Evolutionary conservation across 2,329 filamentous ascomycete genomes (phyloP), one percentile per base, ranked within the genome.

Genomic region (Penicillium sp.): DNA sequence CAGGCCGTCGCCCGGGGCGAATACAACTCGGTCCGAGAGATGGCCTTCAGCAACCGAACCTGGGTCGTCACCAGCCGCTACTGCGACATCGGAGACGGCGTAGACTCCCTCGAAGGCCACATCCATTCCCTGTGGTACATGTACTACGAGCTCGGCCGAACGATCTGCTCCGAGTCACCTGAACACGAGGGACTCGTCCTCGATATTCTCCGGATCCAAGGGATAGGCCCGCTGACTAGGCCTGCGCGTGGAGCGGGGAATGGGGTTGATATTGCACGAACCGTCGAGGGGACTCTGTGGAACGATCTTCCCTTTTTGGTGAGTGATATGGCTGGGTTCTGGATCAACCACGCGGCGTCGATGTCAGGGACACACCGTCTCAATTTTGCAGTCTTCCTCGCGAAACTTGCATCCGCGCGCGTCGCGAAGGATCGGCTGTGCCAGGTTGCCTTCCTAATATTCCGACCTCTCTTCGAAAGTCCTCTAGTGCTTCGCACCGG

Each of bases 201-300:
- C 19, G 68, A 70, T 23, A 67, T 72, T 49, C 38, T 72, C 23
- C 67, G 69, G 11, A 69, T 66, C 2, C 64, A 69, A 38, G 68
- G 68, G 41, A 61, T 52, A 23, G 67, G 68, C 0, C 67, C 66
- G 3, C 23, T 70, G 46, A 61, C 55, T 17, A 59, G 70, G 41
- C 65, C 61, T 6, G 61, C 45, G n/a, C 52, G n/a, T 1, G 62
- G 67, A 2, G 26, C 26, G 5, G 17, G 1, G 19, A 50, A 57
- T 45, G 67, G 69, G 0, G 54, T 72, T 49, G 67, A 71, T 55
- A 70, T 70, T 19, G 70, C 68, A 19, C 49, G 69, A 65, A 71
- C 69, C 2, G 46, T 49, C 11, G 67, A 67, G 8, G 70, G 70
- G 1, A 62, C 68, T 5, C 48, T 72, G 2, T 71, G 67, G 69